Evolutionary conservation across 2,329 filamentous ascomycete genomes (phyloP), one percentile per base, ranked within the genome.

Genomic region (Knufia fluminis): DNA sequence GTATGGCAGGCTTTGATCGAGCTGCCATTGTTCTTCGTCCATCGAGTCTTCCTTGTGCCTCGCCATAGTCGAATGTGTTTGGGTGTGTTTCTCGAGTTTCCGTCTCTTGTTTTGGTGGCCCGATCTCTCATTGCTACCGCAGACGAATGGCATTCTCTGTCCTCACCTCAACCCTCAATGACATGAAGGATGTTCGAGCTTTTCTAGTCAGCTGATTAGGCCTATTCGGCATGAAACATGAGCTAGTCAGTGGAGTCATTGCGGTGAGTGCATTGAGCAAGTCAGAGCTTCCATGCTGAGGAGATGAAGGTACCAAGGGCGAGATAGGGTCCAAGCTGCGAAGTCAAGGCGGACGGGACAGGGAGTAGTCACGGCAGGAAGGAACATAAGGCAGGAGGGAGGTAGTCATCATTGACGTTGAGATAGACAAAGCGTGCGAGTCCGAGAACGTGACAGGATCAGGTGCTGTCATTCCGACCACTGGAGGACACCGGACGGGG

Each of bases 141-240:
- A 49, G 44, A 55, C 51, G 44, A 55, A 59, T 46, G 54, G 54
- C 57, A 59, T 59, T 46, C 55, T 57, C 57, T 26, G 17, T 14
- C 9, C 17, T 31, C 35, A 23, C 23, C 24, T 20, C 23, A 14
- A n/a, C 35, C 14, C 20, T 40, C 10, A 12, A 8, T 9, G 9
- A 22, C 19, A 28, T 12, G 24, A 16, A 24, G 10, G 8, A 20
- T 16, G 19, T 22, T 39, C 19, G 33, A n/a, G 17, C 35, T 39
- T 39, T 17, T 10, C 14, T 14, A 31, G 8, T 38, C 9, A 39
- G 33, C 33, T 19, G 45, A 40, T 39, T 31, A 20, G 17, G 44
- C 31, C 33, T 22, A 14, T 14, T 23, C 31, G 31, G 44, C 44
- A n/a, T 8, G n/a, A 46, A 26, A 38, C 31, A 38, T 14, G 33